These are phyloP conservation scores for Monilinia fructigena DNA, from an alignment of 2,329 filamentous ascomycete species.

Conservation along the genomic window DNA sequence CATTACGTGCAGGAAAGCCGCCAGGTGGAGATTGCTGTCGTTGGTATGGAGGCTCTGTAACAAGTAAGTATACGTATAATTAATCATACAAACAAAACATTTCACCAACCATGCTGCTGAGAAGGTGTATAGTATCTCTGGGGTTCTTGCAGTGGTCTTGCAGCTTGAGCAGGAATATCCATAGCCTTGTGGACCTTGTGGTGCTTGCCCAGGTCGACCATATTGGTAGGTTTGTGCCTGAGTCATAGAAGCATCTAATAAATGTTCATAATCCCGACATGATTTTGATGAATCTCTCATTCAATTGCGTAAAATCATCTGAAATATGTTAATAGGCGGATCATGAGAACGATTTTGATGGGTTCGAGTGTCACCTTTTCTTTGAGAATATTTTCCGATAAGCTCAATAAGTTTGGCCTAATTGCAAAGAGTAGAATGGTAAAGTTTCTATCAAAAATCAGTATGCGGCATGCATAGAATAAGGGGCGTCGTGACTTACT, in stretches of 20 bases:
- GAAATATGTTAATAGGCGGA: conserved; percentile 27
- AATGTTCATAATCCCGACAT: conserved; percentile 88
- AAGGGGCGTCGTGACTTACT: conserved; percentile 45
- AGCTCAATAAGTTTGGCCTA: conserved; percentile 91
- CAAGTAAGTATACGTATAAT: not conserved
- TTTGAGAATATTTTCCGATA: conserved; percentile 98
- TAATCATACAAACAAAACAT: not conserved
- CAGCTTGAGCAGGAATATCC: conserved; percentile 40
- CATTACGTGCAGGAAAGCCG: conserved; percentile 55
- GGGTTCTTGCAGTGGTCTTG: conserved; percentile 55
- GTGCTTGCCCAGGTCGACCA: conserved; percentile 46
- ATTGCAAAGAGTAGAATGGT: conserved; percentile 91
- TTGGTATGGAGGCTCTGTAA: conserved; percentile 45
- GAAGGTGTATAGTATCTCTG: conserved; percentile 68
- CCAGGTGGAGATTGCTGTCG: conserved; percentile 52
- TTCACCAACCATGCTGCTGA: conserved; percentile 42
- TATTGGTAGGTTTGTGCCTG: conserved; percentile 83
- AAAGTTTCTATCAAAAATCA: conserved; percentile 60
- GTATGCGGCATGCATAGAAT: conserved; percentile 14
- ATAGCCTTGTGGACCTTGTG: conserved; percentile 37
- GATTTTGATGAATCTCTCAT: conserved; percentile 99
- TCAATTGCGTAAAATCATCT: conserved; percentile 98
- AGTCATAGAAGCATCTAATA: conserved; percentile 96
- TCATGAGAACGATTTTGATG: not conserved
- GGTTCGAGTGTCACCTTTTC: conserved; percentile 68